Evolutionary conservation across 495 filamentous ascomycete genomes (phyloP).

Genomic region (Lepidopterella palustris): DNA sequence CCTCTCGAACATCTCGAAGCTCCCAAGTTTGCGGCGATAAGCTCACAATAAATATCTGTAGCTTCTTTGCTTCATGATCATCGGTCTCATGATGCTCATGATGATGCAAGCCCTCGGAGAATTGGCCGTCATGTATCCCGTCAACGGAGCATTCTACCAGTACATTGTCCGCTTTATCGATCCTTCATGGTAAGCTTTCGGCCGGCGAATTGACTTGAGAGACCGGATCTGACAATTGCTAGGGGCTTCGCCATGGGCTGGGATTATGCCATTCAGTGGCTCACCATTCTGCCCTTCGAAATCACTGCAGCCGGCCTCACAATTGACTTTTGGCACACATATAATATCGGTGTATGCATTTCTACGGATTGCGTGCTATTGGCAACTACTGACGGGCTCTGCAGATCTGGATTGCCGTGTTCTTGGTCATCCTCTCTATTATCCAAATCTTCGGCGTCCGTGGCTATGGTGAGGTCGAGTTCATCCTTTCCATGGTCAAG

Average conservation of each 20-base stretch:
- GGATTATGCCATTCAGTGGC: constrained; percentile 45
- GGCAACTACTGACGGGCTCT: neutral
- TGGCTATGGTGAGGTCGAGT: constrained; percentile 52
- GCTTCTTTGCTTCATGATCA: constrained; percentile 47
- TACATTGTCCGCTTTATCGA: constrained; percentile 53
- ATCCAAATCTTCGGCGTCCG: constrained; percentile 45
- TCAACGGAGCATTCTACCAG: constrained; percentile 55
- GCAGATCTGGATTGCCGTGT: constrained; percentile 42
- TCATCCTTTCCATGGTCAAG: constrained; percentile 46
- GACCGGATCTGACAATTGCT: neutral
- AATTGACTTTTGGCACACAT: constrained; percentile 50
- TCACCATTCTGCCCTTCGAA: constrained; percentile 44
- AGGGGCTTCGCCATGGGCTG: constrained; percentile 48
- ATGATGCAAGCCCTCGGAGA: constrained; percentile 61
- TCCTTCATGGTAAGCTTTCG: constrained; percentile 41
- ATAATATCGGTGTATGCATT: constrained; percentile 38
- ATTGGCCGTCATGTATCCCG: constrained; percentile 62
- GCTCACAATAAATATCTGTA: constrained; percentile 16
- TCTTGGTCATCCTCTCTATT: constrained; percentile 39
- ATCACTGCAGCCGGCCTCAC: constrained; percentile 52
- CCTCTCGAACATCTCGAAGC: too few species aligned
- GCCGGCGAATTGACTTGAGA: neutral
- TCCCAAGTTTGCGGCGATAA: neutral
- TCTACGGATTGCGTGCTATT: neutral
- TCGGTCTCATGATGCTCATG: constrained; percentile 47